A percentile compares a stretch with the other conserved stretches of the same genome.
Conservation (phyloP, 2,329 filamentous ascomycete species). For the Thielaviopsis musarum region DNA sequence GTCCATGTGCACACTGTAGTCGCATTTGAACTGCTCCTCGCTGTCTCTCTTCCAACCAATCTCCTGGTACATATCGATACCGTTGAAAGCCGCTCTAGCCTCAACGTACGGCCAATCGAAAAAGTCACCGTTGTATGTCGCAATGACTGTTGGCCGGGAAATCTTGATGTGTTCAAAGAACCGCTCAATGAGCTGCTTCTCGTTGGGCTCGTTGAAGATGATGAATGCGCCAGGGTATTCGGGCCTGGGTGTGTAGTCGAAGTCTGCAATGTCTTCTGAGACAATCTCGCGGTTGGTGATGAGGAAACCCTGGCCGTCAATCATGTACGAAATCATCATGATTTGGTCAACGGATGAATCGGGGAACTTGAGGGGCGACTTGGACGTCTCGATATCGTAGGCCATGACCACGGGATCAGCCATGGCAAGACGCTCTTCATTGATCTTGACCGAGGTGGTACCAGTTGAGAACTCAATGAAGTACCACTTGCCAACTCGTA, state of each 20-base stretch:
- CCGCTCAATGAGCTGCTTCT: conserved; percentile 71
- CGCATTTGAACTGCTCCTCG: conserved; percentile 92
- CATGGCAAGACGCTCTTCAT: conserved; percentile 74
- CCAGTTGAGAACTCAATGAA: conserved; percentile 89
- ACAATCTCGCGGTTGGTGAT: conserved; percentile 98
- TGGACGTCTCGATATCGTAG: conserved; percentile 98
- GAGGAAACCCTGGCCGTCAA: conserved; percentile 91
- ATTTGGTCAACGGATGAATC: conserved; percentile 89
- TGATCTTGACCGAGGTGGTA: conserved; percentile 61
- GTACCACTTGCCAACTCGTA: conserved; percentile 95
- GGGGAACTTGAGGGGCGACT: conserved; percentile 89
- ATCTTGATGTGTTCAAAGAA: conserved; percentile 96
- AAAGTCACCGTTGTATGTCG: conserved; percentile 99
- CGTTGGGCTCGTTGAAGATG: conserved; percentile 95
- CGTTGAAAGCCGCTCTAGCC: conserved; percentile 76
- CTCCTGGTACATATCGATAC: conserved; percentile 98
- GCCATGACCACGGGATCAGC: conserved; percentile 96
- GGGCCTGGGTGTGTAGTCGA: conserved; percentile 94
- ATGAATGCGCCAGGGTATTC: conserved; percentile 93
- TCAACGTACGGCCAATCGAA: conserved; percentile 99
- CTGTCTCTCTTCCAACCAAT: conserved; percentile 92
- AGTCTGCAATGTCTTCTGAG: conserved; percentile 91
- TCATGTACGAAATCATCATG: conserved; percentile 99
- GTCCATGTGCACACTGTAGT: conserved; percentile 96
- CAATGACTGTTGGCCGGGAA: conserved; percentile 85